phyloP scores from a whole-genome alignment of 1,284 basidiomycete genomes.

The Melampsora larici-populina region DNA sequence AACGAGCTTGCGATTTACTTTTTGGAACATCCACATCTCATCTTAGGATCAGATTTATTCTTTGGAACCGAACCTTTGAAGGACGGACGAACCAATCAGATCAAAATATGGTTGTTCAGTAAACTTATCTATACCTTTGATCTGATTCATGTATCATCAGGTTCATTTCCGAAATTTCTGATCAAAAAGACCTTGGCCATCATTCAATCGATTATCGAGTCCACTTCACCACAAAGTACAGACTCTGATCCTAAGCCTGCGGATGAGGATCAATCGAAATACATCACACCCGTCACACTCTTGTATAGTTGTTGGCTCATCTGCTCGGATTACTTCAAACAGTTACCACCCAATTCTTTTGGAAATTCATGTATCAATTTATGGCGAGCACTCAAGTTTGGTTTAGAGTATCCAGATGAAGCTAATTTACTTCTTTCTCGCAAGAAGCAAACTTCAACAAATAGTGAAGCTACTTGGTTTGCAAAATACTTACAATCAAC shows the following conservation, averaged over 20 bases:
- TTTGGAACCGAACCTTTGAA: not conserved
- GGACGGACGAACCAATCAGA: not conserved
- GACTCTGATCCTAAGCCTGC: not conserved
- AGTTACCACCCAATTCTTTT: not conserved
- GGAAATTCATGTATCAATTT: not conserved
- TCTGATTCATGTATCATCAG: conserved; percentile 1
- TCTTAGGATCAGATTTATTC: not conserved
- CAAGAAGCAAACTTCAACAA: not conserved
- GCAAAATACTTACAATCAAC: not conserved
- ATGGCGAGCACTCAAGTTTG: not conserved
- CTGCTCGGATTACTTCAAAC: not conserved
- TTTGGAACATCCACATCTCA: not conserved
- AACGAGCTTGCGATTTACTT: not conserved
- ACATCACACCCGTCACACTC: not conserved
- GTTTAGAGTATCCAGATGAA: conserved; percentile 1
- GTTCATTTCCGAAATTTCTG: not conserved
- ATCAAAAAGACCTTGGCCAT: not conserved
- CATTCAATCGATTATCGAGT: not conserved
- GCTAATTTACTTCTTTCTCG: not conserved
- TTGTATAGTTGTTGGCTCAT: conserved; percentile 6
- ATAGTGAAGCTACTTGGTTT: not conserved
- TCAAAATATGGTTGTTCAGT: conserved; percentile 1
- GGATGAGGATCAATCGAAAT: not conserved
- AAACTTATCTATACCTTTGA: conserved; percentile 8
- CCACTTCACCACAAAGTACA: not conserved